Evolutionary conservation across 257 asterid species (phyloP).

Genomic region (Nemophila menziesii): DNA sequence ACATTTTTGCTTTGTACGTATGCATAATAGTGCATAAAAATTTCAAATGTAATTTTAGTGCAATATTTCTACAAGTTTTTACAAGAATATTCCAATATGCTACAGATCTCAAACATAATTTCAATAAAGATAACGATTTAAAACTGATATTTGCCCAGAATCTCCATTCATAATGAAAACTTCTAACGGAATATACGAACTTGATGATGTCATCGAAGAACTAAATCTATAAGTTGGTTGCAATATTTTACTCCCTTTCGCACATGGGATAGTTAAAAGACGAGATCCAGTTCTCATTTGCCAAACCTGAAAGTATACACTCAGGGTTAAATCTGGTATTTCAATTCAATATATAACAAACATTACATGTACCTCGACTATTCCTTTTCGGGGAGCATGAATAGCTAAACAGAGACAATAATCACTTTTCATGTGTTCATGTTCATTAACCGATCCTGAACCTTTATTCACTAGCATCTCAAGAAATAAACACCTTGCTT

Average conservation of each 20-base stretch:
- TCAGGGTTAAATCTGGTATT: slow-evolving; percentile 1
- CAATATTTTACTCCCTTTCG: slow-evolving; percentile 80
- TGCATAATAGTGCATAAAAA: too few relatives aligned
- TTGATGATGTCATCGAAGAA: slow-evolving; percentile 30
- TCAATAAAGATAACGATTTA: slow-evolving; percentile 54
- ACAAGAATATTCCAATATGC: too few relatives aligned
- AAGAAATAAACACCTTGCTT: slow-evolving; percentile 85
- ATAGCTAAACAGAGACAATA: slow-evolving; percentile 85
- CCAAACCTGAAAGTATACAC: slow-evolving; percentile 52
- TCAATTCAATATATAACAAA: neutral
- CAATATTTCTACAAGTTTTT: too few relatives aligned
- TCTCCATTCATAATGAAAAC: slow-evolving; percentile 88
- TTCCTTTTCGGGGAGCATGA: slow-evolving; percentile 95
- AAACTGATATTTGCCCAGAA: slow-evolving; percentile 76
- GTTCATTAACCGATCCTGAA: slow-evolving; percentile 20
- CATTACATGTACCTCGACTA: slow-evolving; percentile 57
- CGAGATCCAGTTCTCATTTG: slow-evolving; percentile 98
- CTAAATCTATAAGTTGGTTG: slow-evolving; percentile 85
- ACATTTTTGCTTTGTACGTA: too few relatives aligned
- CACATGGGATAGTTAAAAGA: slow-evolving; percentile 70
- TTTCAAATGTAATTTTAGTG: too few relatives aligned
- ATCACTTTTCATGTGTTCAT: slow-evolving; percentile 55
- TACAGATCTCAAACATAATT: neutral
- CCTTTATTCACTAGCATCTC: slow-evolving; percentile 79
- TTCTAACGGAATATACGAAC: slow-evolving; percentile 59